phyloP scores from a whole-genome alignment of 768 basidiomycete species.

The Austroboletus eburneus region DNA sequence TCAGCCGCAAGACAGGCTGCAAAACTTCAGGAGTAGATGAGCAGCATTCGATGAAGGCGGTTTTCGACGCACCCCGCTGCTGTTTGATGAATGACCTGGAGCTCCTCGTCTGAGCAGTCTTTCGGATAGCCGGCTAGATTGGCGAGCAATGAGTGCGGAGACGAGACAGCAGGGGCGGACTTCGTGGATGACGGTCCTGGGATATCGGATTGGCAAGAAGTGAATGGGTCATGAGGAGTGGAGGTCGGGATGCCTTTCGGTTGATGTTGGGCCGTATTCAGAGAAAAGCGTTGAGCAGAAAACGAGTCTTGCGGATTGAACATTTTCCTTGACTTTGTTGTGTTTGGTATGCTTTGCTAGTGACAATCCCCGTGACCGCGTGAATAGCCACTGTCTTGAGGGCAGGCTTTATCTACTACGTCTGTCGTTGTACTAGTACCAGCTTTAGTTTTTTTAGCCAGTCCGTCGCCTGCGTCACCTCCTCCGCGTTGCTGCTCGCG shows the following conservation, averaged over 20 bases:
- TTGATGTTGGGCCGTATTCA: conserved; percentile 13
- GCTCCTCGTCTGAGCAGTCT: conserved; percentile 49
- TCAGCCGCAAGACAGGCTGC: conserved; percentile 55
- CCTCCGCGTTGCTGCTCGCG: conserved; percentile 75
- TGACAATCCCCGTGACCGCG: conserved; percentile 36
- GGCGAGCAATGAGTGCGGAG: conserved; percentile 25
- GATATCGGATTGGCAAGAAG: conserved; percentile 5
- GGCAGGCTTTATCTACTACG: conserved; percentile 20
- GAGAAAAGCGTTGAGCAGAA: conserved; percentile 27
- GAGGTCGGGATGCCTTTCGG: background rate
- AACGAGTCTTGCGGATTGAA: conserved; percentile 26
- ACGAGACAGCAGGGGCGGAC: conserved; percentile 1
- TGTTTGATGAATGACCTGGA: conserved; percentile 42
- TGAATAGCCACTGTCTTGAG: conserved; percentile 30
- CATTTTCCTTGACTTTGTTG: conserved; percentile 33
- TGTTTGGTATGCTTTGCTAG: conserved; percentile 39
- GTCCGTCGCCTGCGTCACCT: conserved; percentile 70
- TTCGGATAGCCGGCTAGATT: conserved; percentile 24
- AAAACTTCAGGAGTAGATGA: conserved; percentile 41
- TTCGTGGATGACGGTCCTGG: conserved; percentile 28
- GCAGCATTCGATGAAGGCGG: background rate
- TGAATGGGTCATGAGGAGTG: conserved; percentile 4
- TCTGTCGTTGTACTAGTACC: conserved; percentile 23
- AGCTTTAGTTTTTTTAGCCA: conserved; percentile 57
- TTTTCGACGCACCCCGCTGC: conserved; percentile 44